Percentiles rank a stretch among this genome's conserved stretches.
Evolutionary conservation across 176 grass and related monocot species (phyloP).

Genomic region (Triticum timopheevii): DNA sequence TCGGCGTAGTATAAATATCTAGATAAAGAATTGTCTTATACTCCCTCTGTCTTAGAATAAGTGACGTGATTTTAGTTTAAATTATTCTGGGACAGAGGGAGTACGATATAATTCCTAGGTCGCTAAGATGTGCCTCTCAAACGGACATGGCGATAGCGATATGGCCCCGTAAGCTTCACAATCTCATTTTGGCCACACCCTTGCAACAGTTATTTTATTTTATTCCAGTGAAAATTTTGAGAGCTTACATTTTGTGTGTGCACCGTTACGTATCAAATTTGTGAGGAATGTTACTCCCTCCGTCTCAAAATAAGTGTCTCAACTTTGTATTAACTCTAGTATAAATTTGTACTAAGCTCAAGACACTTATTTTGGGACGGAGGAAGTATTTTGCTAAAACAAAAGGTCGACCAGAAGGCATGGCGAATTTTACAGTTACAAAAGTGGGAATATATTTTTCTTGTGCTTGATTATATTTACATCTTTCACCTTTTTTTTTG

Average conservation of each 20-base stretch:
- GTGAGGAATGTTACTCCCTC: background rate
- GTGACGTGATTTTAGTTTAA: no score
- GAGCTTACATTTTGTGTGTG: background rate
- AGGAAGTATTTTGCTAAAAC: background rate
- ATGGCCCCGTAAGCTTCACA: background rate
- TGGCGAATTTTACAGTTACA: background rate
- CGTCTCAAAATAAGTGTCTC: no score
- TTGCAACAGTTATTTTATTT: background rate
- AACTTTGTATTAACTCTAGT: no score
- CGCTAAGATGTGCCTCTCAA: background rate
- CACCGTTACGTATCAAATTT: background rate
- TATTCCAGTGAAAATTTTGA: background rate
- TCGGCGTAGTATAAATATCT: background rate
- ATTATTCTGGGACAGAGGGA: no score
- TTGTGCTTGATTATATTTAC: background rate
- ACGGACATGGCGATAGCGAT: constrained; percentile 3
- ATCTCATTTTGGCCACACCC: background rate
- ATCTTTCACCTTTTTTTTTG: no score
- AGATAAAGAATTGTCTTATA: background rate
- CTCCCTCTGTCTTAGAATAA: no score
- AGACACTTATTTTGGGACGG: no score
- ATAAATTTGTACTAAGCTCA: no score
- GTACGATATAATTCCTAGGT: background rate
- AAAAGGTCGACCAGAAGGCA: background rate
- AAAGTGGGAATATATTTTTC: background rate